These are phyloP conservation scores for Oryza rufipogon DNA, from an alignment of 176 grass and related monocot genomes.

Conservation along the genomic window DNA sequence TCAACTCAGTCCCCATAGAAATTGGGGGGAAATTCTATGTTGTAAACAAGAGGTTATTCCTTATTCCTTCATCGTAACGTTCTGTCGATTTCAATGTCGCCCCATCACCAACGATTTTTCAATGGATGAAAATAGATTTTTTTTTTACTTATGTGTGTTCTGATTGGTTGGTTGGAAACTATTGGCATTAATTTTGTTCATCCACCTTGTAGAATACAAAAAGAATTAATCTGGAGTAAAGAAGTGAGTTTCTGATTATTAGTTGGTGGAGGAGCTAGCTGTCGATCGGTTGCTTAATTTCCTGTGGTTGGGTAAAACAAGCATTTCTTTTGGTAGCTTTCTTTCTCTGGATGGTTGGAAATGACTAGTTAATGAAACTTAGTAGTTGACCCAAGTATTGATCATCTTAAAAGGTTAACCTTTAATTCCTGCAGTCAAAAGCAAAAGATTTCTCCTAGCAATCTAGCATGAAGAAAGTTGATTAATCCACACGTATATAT, in stretches of 20 bases:
- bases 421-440: conserved; percentile 3
- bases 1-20: too few relatives aligned
- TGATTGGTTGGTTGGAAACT: neutral
- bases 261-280: neutral
- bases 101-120: too few relatives aligned
- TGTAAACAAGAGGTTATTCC: neutral
- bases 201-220: neutral
- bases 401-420: neutral
- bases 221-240: neutral
- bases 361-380: neutral
- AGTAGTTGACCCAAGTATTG: neutral
- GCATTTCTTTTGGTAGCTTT: neutral
- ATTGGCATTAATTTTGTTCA: neutral
- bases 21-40: too few relatives aligned
- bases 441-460: neutral
- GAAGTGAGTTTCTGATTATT: neutral
- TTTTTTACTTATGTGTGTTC: neutral
- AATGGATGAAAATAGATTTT: neutral
- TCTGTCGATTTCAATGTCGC: too few relatives aligned
- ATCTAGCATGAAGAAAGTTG: neutral
- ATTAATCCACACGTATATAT: neutral
- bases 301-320: neutral
- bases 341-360: neutral
- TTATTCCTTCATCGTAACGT: neutral
- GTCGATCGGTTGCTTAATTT: neutral